Evolutionary conservation across 202 grass and related monocot genomes (phyloP), one percentile per base, ranked within the genome.

Genomic region (Setaria italica): DNA sequence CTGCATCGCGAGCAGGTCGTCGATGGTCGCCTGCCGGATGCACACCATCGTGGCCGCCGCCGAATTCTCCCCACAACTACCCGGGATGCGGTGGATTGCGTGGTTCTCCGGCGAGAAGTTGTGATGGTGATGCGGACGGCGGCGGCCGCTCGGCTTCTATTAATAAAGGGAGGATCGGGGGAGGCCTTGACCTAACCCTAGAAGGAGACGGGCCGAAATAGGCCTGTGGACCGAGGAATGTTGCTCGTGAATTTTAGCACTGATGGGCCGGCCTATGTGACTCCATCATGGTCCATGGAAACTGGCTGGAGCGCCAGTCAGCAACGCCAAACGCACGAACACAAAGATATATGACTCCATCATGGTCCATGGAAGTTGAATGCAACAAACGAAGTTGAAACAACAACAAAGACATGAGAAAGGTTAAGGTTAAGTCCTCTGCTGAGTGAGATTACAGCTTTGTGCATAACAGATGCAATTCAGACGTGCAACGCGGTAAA

Each of bases 1-100:
- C 84, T 98, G 95, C 95, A 98, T 98, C 81, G 91, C 93, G 41
- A 98, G 93, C 70, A 98, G 88, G 80, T 98, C 95, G 66, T 95
- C 93, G 59, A 98, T 88, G 81, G 91, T 91, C 41, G 95, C 95
- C 84, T 97, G 95, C 68, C 95, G 80, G 64, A 97, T 97, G 92
- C 95, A 97, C 82, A 97, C 95, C 95, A 97, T 97, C 72, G 58
- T 79, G 9, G 46, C 67, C 72, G 50, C 34, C 33, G 60, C 4
- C 50, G 16, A 0, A 10, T 1, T 21, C 41, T 6, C 1, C 1
- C 6, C 53, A 56, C n/a, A 15, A 35, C 4, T 9, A 16, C 34
- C 30, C 46, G 19, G 3, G 67, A 19, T 32, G 56, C 0, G 35
- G 46, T 66, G 70, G 76, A 46, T 59, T 70, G n/a, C 37, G 37